These are phyloP conservation scores for Vitis rupestris DNA, from an alignment of 164 flowering plant genomes.

Conservation along the genomic window DNA sequence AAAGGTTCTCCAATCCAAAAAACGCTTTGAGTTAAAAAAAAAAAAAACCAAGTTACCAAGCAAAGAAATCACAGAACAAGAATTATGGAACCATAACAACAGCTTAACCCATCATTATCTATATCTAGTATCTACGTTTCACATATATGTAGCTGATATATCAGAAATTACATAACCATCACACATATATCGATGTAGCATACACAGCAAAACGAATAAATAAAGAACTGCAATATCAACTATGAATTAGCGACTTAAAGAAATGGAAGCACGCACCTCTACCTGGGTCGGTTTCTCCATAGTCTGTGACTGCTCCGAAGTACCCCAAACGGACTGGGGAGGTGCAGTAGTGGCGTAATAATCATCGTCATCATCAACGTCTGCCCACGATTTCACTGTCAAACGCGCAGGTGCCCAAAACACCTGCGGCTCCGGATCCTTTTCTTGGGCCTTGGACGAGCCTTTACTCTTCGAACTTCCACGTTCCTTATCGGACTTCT, in stretches of 20 bases:
- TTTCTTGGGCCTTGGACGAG: constrained; percentile 35
- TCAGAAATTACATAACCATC: no score
- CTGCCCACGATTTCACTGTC: constrained; percentile 80
- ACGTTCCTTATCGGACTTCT: constrained; percentile 48
- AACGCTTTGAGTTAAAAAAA: no score
- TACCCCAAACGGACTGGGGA: constrained; percentile 52
- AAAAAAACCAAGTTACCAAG: no score
- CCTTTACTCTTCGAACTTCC: constrained; percentile 47
- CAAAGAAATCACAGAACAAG: no score
- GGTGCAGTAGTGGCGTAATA: constrained; percentile 76
- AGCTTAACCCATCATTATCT: no score
- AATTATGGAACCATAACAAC: no score
- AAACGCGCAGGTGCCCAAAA: constrained; percentile 81
- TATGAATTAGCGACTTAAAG: not conserved
- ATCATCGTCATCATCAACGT: constrained; percentile 86
- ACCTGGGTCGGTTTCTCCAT: constrained; percentile 33
- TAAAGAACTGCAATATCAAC: not conserved
- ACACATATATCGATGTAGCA: no score
- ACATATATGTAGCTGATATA: no score
- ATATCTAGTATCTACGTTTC: no score
- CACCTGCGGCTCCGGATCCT: constrained; percentile 54
- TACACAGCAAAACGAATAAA: not conserved
- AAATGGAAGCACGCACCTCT: constrained; percentile 28
- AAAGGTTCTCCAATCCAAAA: no score
- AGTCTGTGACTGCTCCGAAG: constrained; percentile 26